phyloP scores from a whole-genome alignment of 2,329 filamentous ascomycete species.

The Aureobasidium sp. region DNA sequence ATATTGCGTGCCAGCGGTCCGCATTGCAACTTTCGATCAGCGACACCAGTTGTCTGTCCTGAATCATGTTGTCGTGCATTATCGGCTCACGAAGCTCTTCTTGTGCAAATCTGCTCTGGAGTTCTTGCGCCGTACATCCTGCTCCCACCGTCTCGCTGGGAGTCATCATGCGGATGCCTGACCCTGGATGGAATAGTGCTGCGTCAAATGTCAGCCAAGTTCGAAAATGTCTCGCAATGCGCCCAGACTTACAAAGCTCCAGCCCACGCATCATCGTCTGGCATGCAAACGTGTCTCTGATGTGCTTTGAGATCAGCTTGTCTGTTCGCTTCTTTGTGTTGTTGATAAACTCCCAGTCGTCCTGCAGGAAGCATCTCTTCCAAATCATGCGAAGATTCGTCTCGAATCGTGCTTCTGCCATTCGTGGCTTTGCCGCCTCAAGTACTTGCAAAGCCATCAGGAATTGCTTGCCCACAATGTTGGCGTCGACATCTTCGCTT shows the following conservation, averaged over 20 bases:
- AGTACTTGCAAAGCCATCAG: conserved; percentile 61
- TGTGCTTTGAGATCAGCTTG: conserved; percentile 53
- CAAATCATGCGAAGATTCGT: conserved; percentile 62
- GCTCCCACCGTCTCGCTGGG: conserved; percentile 44
- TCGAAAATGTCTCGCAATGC: conserved; percentile 17
- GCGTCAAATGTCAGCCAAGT: conserved; percentile 13
- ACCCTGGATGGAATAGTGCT: conserved; percentile 17
- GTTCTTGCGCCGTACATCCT: conserved; percentile 49
- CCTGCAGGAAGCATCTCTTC: conserved; percentile 76
- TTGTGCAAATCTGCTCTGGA: conserved; percentile 46
- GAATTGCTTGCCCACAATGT: conserved; percentile 59
- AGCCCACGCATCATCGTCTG: conserved; percentile 50
- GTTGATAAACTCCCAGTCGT: conserved; percentile 78
- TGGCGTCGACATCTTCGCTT: conserved; percentile 37
- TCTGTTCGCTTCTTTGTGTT: conserved; percentile 70
- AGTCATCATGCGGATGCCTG: conserved; percentile 22
- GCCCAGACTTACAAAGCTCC: conserved; percentile 50
- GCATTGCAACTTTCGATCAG: conserved; percentile 63
- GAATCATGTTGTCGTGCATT: conserved; percentile 62
- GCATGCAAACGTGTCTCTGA: conserved; percentile 38
- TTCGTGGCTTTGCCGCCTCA: conserved; percentile 45
- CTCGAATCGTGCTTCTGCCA: conserved; percentile 49
- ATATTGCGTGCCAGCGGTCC: conserved; percentile 57
- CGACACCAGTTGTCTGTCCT: conserved; percentile 59
- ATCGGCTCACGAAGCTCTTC: conserved; percentile 61